Conservation (phyloP, 1,139 yeast genomes). For the Suzukiozyma palmioleophila region DNA sequence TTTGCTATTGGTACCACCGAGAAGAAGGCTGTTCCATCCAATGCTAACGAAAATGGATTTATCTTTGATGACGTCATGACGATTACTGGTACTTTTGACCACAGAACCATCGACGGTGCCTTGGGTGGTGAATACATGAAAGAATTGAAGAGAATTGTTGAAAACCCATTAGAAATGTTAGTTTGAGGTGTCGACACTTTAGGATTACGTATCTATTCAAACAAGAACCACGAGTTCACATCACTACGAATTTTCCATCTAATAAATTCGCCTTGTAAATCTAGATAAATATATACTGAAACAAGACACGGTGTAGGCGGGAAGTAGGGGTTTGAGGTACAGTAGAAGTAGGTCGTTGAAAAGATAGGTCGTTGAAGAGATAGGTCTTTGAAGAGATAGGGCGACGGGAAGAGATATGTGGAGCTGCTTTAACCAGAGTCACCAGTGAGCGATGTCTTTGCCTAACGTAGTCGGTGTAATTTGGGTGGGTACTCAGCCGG, state of each 20-base stretch:
- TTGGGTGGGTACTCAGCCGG: too few species aligned
- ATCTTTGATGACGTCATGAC: slow-evolving; percentile 87
- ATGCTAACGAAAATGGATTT: slow-evolving; percentile 85
- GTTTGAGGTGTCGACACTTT: slow-evolving; percentile 32
- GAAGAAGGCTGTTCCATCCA: slow-evolving; percentile 91
- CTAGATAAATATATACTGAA: neutral
- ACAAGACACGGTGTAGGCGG: too few species aligned
- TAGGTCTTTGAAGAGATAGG: too few species aligned
- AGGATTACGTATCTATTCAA: neutral
- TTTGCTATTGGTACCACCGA: slow-evolving; percentile 91
- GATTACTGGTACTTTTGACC: slow-evolving; percentile 96
- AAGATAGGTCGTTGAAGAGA: too few species aligned
- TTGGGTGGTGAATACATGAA: slow-evolving; percentile 95
- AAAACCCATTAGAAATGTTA: slow-evolving; percentile 93
- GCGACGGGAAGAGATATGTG: too few species aligned
- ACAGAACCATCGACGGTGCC: slow-evolving; percentile 96
- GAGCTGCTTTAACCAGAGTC: too few species aligned
- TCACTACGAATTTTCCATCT: neutral
- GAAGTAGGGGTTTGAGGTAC: too few species aligned
- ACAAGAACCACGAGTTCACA: neutral
- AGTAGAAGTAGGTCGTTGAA: too few species aligned
- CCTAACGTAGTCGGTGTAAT: too few species aligned
- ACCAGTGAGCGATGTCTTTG: too few species aligned
- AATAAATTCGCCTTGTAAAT: neutral
- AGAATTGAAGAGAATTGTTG: slow-evolving; percentile 85